These are phyloP conservation scores for Collybia nuda DNA, from an alignment of 768 basidiomycete genomes.

Conservation along the genomic window DNA sequence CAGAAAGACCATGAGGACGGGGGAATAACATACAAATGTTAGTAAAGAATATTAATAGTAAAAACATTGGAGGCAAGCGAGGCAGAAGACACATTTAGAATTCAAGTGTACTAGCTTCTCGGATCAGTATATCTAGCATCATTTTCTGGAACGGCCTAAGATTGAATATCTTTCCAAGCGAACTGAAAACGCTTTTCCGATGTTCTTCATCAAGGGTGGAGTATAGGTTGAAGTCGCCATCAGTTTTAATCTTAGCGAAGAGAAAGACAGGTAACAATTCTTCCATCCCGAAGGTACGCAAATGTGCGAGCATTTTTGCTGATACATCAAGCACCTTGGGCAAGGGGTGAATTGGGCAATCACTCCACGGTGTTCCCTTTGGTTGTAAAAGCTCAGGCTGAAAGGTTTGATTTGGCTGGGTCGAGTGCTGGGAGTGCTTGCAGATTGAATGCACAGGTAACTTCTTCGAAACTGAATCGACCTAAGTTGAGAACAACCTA, in stretches of 20 bases:
- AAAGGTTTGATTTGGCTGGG: too few species aligned
- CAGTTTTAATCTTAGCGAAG: conserved; percentile 17
- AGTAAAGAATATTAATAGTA: background rate
- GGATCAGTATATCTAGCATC: conserved; percentile 8
- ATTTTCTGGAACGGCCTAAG: conserved; percentile 11
- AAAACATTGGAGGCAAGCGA: too few species aligned
- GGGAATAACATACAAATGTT: background rate
- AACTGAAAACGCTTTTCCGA: conserved; percentile 3
- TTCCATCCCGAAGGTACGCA: conserved; percentile 16
- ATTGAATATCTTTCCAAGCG: background rate
- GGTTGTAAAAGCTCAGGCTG: too few species aligned
- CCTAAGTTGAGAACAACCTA: too few species aligned
- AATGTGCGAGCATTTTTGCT: conserved; percentile 12
- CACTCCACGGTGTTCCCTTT: conserved; percentile 2
- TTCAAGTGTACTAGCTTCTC: background rate
- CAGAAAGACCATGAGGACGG: background rate
- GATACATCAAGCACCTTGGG: conserved; percentile 8
- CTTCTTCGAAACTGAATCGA: too few species aligned
- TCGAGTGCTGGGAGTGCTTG: too few species aligned
- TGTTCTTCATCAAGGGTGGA: conserved; percentile 4
- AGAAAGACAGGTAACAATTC: conserved; percentile 27
- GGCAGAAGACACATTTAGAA: too few species aligned
- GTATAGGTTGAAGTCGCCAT: conserved; percentile 17
- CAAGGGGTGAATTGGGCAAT: conserved; percentile 18
- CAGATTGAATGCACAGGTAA: too few species aligned